These are phyloP conservation scores for Rhizophora apiculata DNA, from an alignment of 345 rosid species.

Conservation along the genomic window DNA sequence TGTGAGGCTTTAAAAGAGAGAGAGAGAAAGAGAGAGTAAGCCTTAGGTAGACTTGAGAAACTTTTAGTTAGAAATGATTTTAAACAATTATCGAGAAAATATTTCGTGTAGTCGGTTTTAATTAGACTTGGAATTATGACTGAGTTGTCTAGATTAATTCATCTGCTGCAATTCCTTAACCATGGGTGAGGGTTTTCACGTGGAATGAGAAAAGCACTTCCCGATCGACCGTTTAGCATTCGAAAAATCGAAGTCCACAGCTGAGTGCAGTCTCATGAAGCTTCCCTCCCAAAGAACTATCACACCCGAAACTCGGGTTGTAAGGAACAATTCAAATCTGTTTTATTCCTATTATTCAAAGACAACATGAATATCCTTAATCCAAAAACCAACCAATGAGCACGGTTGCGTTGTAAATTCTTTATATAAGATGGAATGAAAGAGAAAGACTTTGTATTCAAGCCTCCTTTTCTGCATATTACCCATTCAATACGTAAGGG, in stretches of 20 bases:
- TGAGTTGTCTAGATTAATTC: too few relatives aligned
- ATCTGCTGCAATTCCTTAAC: neutral
- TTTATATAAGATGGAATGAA: neutral
- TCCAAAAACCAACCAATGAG: too few relatives aligned
- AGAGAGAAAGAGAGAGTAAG: too few relatives aligned
- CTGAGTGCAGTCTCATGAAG: conserved; percentile 6
- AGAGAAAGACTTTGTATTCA: conserved; percentile 1
- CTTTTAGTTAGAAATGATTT: too few relatives aligned
- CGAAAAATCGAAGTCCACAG: neutral
- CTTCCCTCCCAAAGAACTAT: conserved; percentile 4
- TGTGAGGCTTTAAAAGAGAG: too few relatives aligned
- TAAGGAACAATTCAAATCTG: conserved; percentile 5
- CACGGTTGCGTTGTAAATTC: too few relatives aligned
- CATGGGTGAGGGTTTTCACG: neutral
- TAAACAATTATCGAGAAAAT: too few relatives aligned
- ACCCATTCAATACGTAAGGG: conserved; percentile 18
- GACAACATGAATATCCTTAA: neutral
- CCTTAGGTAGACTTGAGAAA: too few relatives aligned
- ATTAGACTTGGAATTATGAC: too few relatives aligned
- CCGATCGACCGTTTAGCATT: too few relatives aligned
- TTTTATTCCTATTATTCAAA: neutral
- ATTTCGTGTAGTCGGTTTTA: too few relatives aligned
- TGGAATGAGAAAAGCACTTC: neutral
- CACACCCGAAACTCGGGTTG: neutral
- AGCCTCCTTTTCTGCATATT: conserved; percentile 5